Evolutionary conservation across 768 basidiomycete genomes (phyloP), one percentile per base, ranked within the genome.

Genomic region (Pleurotus giganteus): DNA sequence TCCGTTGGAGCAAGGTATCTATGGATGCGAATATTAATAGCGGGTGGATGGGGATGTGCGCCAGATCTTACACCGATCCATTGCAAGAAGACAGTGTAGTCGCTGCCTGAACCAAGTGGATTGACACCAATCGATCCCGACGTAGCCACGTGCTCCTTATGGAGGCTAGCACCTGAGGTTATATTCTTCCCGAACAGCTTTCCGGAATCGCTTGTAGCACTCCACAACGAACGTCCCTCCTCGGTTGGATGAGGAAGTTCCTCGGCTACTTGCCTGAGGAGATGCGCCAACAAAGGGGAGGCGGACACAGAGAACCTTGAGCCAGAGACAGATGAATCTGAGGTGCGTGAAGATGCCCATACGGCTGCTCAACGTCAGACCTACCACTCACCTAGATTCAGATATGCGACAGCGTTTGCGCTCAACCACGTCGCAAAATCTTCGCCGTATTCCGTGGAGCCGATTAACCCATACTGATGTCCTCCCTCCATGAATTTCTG

Each of bases 361-460:
- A n/a, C 6, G 36, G 19, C 4, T 9, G 36, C 37, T 23, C 15
- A 34, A 2, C n/a, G 15, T 29, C 19, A 19, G 36, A 41, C 17
- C 24, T n/a, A 39, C n/a, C 19, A 57, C 69, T 29, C 61, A 72
- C 77, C 79, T 3, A 84, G 67, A 65, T 88, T 88, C 42, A 86
- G 60, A 62, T 87, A 87, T 2, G 81, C 77, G 21, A 85, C 84
- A n/a, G 80, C 82, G 53, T 87, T 75, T 39, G 79, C 69, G 52
- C 76, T 66, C 19, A 91, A 75, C 79, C 82, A 89, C 13, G 77
- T 74, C 0, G 76, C 64, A 58, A 89, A 91, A 63, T 91, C 89
- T 58, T 91, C 89, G 5, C 81, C 86, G 17, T 53, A 89, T 61
- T 90, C 89, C 11, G 85, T 88, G 52, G 79, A 81, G 19, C 89